Percentiles rank a stretch among this genome's conserved stretches.
Conservation (phyloP, 768 basidiomycete species). For the Mycena sanguinolenta region DNA sequence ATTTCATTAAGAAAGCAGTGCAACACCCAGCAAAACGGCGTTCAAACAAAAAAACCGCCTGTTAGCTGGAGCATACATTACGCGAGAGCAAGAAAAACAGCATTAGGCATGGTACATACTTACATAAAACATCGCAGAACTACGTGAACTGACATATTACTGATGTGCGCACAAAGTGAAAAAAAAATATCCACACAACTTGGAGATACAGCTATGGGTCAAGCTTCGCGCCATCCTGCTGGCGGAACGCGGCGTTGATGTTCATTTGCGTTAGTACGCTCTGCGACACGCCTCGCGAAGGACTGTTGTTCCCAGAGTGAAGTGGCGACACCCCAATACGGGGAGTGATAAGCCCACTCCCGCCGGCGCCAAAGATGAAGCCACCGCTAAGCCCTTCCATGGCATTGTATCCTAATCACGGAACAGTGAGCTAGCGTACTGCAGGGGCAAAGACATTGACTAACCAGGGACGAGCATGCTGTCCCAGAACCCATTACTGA, state of each 20-base stretch:
- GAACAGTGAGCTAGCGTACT: slow-evolving; percentile 18
- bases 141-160: neutral
- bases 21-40: no score
- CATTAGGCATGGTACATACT: slow-evolving; percentile 18
- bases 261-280: slow-evolving; percentile 57
- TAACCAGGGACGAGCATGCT: slow-evolving; percentile 84
- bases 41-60: neutral
- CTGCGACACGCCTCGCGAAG: slow-evolving; percentile 44
- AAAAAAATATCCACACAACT: neutral
- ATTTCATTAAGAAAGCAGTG: slow-evolving; percentile 2
- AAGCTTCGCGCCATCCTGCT: slow-evolving; percentile 26
- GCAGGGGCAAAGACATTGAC: slow-evolving; percentile 42
- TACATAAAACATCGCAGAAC: slow-evolving; percentile 8
- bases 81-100: neutral
- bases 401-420: slow-evolving; percentile 76
- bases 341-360: slow-evolving; percentile 87
- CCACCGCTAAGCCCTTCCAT: slow-evolving; percentile 89
- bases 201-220: no score
- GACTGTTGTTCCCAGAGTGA: slow-evolving; percentile 69
- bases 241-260: slow-evolving; percentile 61
- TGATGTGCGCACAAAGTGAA: neutral
- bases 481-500: slow-evolving; percentile 89
- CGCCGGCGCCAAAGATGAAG: slow-evolving; percentile 87
- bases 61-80: no score
- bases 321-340: slow-evolving; percentile 70